Percentiles rank a stretch among this genome's conserved stretches.
phyloP scores from a whole-genome alignment of 768 basidiomycete genomes.

The Phlebiopsis flavidoalba region DNA sequence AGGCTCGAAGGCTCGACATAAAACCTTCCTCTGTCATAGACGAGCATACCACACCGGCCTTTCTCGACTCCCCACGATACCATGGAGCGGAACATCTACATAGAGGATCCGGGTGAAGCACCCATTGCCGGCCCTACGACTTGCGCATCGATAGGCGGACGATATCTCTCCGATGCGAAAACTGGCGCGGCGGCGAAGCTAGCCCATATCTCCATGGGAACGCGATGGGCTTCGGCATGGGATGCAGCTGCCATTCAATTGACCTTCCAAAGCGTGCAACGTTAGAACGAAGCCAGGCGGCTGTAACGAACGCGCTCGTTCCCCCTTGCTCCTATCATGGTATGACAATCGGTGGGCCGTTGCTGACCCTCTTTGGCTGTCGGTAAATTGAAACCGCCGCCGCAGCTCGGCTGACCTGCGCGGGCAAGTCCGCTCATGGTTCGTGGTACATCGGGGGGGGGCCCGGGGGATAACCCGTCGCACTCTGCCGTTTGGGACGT shows the following conservation, averaged over 20 bases:
- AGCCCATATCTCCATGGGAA: slow-evolving; percentile 97
- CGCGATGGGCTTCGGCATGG: slow-evolving; percentile 99
- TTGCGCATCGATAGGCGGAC: slow-evolving; percentile 8
- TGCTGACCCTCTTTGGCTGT: background rate
- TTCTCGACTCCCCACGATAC: slow-evolving; percentile 91
- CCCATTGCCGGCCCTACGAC: background rate
- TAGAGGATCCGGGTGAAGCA: slow-evolving; percentile 74
- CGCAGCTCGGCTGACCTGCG: slow-evolving; percentile 89
- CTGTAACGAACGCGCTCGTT: slow-evolving; percentile 97
- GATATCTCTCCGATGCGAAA: slow-evolving; percentile 67
- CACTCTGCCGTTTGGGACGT: slow-evolving; percentile 99
- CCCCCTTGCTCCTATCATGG: slow-evolving; percentile 93
- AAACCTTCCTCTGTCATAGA: slow-evolving; percentile 94
- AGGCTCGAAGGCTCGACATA: slow-evolving; percentile 91
- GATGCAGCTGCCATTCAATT: slow-evolving; percentile 96
- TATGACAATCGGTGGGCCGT: slow-evolving; percentile 32
- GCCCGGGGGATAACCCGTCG: no score
- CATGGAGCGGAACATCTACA: slow-evolving; percentile 78
- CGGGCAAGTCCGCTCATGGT: slow-evolving; percentile 93
- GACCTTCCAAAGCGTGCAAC: slow-evolving; percentile 96
- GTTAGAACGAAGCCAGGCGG: slow-evolving; percentile 84
- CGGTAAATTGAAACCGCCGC: background rate
- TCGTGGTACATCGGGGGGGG: slow-evolving; percentile 86
- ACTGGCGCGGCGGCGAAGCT: slow-evolving; percentile 81
- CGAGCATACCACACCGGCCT: slow-evolving; percentile 79